Percentiles rank a stretch among this genome's conserved stretches.
Conservation (phyloP, 1,284 basidiomycete genomes). For the Mycena citricolor region DNA sequence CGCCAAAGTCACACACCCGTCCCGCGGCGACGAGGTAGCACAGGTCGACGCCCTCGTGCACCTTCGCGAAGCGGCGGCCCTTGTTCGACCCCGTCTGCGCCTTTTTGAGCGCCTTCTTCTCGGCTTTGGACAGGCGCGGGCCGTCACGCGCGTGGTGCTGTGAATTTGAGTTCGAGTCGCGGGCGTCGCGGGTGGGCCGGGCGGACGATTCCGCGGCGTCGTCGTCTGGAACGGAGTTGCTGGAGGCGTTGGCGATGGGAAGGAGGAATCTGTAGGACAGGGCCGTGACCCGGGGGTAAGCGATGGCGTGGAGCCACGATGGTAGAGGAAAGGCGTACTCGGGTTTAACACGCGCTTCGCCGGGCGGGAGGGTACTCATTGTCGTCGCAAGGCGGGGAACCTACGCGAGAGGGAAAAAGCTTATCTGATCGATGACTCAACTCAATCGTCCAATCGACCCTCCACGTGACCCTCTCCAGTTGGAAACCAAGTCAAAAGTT, state of each 20-base stretch:
- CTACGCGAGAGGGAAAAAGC: too few relatives aligned
- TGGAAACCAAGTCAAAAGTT: too few relatives aligned
- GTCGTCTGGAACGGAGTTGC: slow-evolving; percentile 57
- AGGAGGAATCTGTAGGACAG: slow-evolving; percentile 5
- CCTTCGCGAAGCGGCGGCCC: slow-evolving; percentile 67
- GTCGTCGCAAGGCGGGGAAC: too few relatives aligned
- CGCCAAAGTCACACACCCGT: slow-evolving; percentile 61
- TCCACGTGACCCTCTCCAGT: too few relatives aligned
- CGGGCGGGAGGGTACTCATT: too few relatives aligned
- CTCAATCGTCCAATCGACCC: too few relatives aligned
- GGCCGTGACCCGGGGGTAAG: too few relatives aligned
- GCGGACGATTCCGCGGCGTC: slow-evolving; percentile 74
- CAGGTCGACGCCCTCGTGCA: slow-evolving; percentile 62
- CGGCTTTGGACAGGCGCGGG: slow-evolving; percentile 17
- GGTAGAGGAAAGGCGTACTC: too few relatives aligned
- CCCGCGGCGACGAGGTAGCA: slow-evolving; percentile 74
- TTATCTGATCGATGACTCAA: too few relatives aligned
- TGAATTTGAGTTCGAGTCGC: too few relatives aligned
- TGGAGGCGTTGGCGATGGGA: slow-evolving; percentile 15
- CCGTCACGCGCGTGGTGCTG: not conserved
- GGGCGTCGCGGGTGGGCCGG: slow-evolving; percentile 37
- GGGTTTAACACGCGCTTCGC: too few relatives aligned
- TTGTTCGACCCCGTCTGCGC: slow-evolving; percentile 78
- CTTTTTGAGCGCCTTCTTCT: slow-evolving; percentile 67
- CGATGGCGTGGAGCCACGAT: too few relatives aligned